phyloP scores from a whole-genome alignment of 441 rosid genomes.

The Jatropha multifida region DNA sequence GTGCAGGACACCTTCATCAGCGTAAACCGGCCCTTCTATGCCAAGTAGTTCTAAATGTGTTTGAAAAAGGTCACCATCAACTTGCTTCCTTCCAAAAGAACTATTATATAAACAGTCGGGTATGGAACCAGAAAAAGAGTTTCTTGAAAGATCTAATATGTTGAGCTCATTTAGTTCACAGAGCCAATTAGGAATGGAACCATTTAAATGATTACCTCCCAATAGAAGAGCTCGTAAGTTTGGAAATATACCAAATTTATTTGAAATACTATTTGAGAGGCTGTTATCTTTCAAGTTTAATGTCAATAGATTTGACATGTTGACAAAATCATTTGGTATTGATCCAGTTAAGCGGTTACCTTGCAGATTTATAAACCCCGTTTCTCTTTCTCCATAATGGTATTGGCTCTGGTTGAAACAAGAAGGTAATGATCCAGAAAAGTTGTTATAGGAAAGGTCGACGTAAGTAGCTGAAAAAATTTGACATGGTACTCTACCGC shows the following conservation, averaged over 20 bases:
- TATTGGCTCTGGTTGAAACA: not conserved
- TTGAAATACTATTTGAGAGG: not conserved
- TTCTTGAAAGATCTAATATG: not conserved
- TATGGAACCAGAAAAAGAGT: not conserved
- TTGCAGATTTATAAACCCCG: not conserved
- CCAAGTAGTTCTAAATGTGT: slow-evolving; percentile 12
- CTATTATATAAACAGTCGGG: not conserved
- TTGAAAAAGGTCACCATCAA: no score
- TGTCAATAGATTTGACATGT: not conserved
- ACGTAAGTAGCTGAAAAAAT: not conserved
- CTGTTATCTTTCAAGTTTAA: not conserved
- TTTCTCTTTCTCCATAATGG: no score
- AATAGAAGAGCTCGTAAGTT: not conserved
- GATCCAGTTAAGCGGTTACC: not conserved
- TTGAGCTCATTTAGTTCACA: not conserved
- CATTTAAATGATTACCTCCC: not conserved
- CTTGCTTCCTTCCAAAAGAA: not conserved
- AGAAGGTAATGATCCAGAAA: not conserved
- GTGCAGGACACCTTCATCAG: not conserved
- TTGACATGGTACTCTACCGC: not conserved
- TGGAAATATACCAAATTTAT: not conserved
- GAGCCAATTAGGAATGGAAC: not conserved
- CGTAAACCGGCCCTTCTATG: not conserved
- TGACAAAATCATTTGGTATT: not conserved
- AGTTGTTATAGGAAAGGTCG: not conserved